Evolutionary conservation across 2,329 filamentous ascomycete species (phyloP), one percentile per base, ranked within the genome.

Genomic region (Pezicula neosporulosa): DNA sequence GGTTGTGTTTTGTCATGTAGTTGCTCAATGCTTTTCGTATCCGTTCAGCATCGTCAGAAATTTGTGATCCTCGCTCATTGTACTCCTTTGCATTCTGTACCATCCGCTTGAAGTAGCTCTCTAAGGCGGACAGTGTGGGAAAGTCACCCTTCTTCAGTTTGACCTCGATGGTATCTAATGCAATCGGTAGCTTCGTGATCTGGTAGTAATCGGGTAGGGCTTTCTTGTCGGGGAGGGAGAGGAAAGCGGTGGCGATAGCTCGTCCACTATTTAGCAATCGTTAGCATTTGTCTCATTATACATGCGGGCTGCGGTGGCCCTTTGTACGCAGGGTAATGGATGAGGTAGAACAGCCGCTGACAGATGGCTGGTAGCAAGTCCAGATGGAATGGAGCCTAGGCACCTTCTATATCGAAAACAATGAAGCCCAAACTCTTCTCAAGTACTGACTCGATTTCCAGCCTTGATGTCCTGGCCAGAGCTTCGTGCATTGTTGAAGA

Each of bases 41-140:
- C 45, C 90, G 83, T 69, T 96, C 91, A 8, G 91, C 90, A 72
- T 96, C 90, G 41, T 90, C 86, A 65, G 87, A 93, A 36, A 87
- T 77, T 51, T 83, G 73, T 0, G 89, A 90, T 41, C 79, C 80
- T 60, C 86, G 86, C 53, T 85, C 78, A 63, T 93, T 93, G 71
- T 83, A 94, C 49, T 90, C 85, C 68, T 96, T 96, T 35, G 89
- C 89, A 64, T 96, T 96, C 57, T 83, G 80, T 50, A 96, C 87
- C 78, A 96, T 88, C 56, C 90, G 85, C 74, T 94, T 95, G 65
- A 93, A 81, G 66, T 92, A 92, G 64, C 87, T 86, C 69, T 96
- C 91, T 12, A 96, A 74, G 46, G 86, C 78, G 6, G 89, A 84
- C 45, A 96, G 76, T 47, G 73, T 87, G 13, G 78, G 67, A 65